phyloP scores from a whole-genome alignment of 345 rosid genomes.

The Isatis tinctoria region DNA sequence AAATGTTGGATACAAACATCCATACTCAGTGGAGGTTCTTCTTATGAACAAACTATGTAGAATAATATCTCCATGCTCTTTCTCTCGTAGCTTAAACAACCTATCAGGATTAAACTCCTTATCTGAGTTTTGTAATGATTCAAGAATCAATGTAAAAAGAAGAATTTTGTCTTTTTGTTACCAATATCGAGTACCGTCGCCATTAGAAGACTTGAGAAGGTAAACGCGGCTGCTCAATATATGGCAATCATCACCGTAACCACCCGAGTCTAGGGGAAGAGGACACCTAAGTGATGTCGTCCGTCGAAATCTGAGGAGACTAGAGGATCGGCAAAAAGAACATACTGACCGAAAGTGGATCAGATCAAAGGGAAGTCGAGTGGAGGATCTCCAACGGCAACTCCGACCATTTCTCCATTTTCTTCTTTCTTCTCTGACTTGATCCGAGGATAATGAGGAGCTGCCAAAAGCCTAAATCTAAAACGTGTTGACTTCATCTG shows the following conservation, averaged over 20 bases:
- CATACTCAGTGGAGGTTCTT: neutral
- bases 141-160: neutral
- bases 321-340: slow-evolving; percentile 28
- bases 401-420: slow-evolving; percentile 31
- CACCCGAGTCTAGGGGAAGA: neutral
- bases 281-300: neutral
- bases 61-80: slow-evolving; percentile 2
- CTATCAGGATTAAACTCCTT: neutral
- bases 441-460: neutral
- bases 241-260: neutral
- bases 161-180: neutral
- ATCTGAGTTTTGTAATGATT: neutral
- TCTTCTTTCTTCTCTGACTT: neutral
- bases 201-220: neutral
- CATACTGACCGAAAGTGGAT: slow-evolving; percentile 37
- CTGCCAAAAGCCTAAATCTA: neutral
- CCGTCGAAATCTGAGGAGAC: neutral
- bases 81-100: slow-evolving; percentile 10
- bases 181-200: neutral
- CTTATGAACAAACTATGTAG: neutral
- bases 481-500: slow-evolving; percentile 3
- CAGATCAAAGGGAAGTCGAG: slow-evolving; percentile 20
- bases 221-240: slow-evolving; percentile 7
- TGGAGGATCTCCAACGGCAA: slow-evolving; percentile 27
- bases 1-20: neutral